A percentile compares a stretch with the other conserved stretches of the same genome.
These are phyloP conservation scores for Chlamydomonas asymmetrica DNA, from an alignment of 139 green algal species.

Conservation along the genomic window DNA sequence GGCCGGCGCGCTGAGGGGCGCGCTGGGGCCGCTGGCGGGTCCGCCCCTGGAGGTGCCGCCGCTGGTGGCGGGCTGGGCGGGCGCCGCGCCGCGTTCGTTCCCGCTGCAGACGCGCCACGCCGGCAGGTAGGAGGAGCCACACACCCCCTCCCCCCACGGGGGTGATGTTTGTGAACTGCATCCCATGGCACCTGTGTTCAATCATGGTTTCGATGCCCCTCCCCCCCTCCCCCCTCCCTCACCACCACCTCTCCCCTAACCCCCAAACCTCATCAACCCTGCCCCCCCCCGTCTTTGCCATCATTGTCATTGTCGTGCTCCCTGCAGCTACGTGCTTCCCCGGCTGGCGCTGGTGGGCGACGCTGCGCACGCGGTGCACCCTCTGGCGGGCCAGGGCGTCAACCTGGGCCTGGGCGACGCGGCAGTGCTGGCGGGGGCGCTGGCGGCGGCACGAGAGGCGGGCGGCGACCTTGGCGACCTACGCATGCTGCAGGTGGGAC, in stretches of 20 bases:
- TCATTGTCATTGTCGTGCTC: neutral
- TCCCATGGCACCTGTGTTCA: too few relatives aligned
- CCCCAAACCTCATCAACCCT: too few relatives aligned
- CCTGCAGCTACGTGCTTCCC: constrained; percentile 65
- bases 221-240: too few relatives aligned
- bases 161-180: neutral
- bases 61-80: constrained; percentile 49
- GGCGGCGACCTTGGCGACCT: constrained; percentile 58
- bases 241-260: too few relatives aligned
- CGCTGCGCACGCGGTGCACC: constrained; percentile 80
- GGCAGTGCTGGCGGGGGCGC: constrained; percentile 44
- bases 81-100: constrained; percentile 56
- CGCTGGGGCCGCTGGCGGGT: neutral
- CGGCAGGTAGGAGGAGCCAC: constrained; percentile 69
- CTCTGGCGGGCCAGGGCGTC: constrained; percentile 76
- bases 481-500: constrained; percentile 38
- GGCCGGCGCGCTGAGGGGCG: neutral
- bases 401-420: constrained; percentile 86
- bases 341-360: constrained; percentile 81
- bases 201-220: too few relatives aligned
- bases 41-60: constrained; percentile 45
- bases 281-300: neutral
- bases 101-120: constrained; percentile 62
- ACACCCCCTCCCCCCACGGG: too few relatives aligned
- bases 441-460: constrained; percentile 51